Base-by-base conservation (phyloP, 306 rosid species). In the Cicer judaicum region DNA sequence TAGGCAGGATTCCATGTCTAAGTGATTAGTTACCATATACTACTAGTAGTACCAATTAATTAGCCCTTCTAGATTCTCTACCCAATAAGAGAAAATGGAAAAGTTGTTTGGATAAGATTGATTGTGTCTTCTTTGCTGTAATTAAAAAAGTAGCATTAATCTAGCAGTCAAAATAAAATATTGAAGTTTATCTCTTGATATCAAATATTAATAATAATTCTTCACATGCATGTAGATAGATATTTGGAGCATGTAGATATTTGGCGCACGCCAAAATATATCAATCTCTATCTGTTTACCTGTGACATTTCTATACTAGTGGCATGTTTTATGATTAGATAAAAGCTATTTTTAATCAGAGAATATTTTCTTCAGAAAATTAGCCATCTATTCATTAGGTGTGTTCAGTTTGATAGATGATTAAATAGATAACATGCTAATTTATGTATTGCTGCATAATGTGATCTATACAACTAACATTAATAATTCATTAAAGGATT, bases 1-100 rank as follows among this genome's bases (percentile, higher is more conserved):
- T 82, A 71, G 90, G 93, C 44, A 64, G 60, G 83, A 61, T 10
- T 81, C 88, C 90, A 82, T 46, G 8, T 66, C 65, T 55, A 6
- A 70, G 74, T 54, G 72, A 63, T 79, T 72, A 75, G 50, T 72
- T 72, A 63, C 70, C 78, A 70, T 61, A 73, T 12, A 18, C 36
- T 29, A 4, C 36, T 29, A 29, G 36, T 29, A 60, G 19, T 77
- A 54, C 44, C 46, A 79, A 68, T 75, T 71, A 56, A 76, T 16
- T 40, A 67, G 11, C 71, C 64, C 62, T 83, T 60, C 73, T 61
- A 57, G 78, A 70, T 76, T 64, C 74, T 81, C 2, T 64, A 36
- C 24, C 67, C 42, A 11, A n/a, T 38, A 29, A 49, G 49, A 16
- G 63, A 68, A 68, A 71, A 75, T 10, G 55, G 13, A 47, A 63